Percentiles rank a stretch among this genome's conserved stretches.
Conservation (phyloP, 768 basidiomycete species). For the Lactifluus rugatus region DNA sequence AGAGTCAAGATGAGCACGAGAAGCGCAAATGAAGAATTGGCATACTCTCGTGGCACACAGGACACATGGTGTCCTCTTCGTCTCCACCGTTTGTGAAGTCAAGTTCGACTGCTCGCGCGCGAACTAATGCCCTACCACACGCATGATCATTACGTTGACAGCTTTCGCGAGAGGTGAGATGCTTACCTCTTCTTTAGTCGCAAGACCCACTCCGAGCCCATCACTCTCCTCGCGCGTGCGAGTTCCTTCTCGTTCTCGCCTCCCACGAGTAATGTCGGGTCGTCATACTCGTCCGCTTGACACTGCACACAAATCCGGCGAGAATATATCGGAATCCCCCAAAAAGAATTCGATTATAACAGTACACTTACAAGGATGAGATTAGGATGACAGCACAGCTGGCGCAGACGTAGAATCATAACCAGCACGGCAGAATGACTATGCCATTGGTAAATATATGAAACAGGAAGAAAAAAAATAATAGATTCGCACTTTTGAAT, state of each 20-base stretch:
- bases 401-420: conserved; percentile 66
- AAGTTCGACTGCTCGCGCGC: conserved; percentile 36
- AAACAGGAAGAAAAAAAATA: not conserved
- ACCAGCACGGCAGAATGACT: conserved; percentile 44
- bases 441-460: not conserved
- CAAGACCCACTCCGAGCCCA: conserved; percentile 35
- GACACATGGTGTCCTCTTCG: conserved; percentile 43
- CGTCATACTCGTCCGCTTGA: conserved; percentile 37
- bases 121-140: conserved; percentile 34
- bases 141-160: conserved; percentile 25
- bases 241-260: conserved; percentile 45
- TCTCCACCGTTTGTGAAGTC: conserved; percentile 43
- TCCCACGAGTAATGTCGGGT: conserved; percentile 41
- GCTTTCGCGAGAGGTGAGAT: not conserved
- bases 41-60: conserved; percentile 58
- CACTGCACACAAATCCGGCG: conserved; percentile 23
- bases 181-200: conserved; percentile 13
- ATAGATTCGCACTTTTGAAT: conserved; percentile 52
- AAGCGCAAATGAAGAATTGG: not conserved
- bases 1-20: not conserved
- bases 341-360: not conserved
- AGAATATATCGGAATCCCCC: not conserved
- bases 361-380: conserved; percentile 46
- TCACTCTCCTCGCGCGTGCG: conserved; percentile 40
- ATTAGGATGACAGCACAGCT: conserved; percentile 64